Percentiles rank a stretch among this genome's conserved stretches.
Evolutionary conservation across 2,329 filamentous ascomycete species (phyloP).

Genomic region (Aureobasidium vineae): DNA sequence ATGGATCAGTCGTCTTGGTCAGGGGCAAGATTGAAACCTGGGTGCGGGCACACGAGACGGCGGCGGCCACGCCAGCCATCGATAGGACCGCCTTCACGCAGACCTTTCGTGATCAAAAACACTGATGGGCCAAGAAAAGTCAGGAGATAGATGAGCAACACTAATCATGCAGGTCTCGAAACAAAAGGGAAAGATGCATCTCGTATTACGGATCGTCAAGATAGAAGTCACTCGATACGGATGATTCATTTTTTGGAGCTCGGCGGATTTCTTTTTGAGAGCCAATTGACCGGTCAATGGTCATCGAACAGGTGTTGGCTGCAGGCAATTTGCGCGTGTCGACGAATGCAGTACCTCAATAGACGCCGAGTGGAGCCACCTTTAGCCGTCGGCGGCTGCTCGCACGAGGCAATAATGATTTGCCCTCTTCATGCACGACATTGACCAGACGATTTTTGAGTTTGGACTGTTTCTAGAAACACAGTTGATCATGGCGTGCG

Average conservation of each 20-base stretch:
- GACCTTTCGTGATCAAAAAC: slow-evolving; percentile 38
- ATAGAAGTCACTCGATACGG: background rate
- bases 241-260: background rate
- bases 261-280: background rate
- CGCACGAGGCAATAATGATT: background rate
- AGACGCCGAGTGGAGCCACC: slow-evolving; percentile 7
- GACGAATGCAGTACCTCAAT: slow-evolving; percentile 9
- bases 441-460: slow-evolving; percentile 12
- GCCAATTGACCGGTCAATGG: background rate
- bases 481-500: background rate
- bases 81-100: slow-evolving; percentile 72
- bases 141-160: background rate
- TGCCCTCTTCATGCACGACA: slow-evolving; percentile 19
- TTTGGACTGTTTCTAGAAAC: slow-evolving; percentile 22
- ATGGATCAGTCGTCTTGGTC: slow-evolving; percentile 54
- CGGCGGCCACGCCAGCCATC: slow-evolving; percentile 62
- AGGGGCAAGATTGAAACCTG: slow-evolving; percentile 64
- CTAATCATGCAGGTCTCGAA: slow-evolving; percentile 17
- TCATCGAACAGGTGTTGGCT: slow-evolving; percentile 8
- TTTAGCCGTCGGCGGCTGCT: slow-evolving; percentile 19
- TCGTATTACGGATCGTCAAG: background rate
- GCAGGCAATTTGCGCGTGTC: slow-evolving; percentile 12
- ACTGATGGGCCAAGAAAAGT: background rate
- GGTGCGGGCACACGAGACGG: slow-evolving; percentile 62
- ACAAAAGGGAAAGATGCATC: background rate